Evolutionary conservation across 1,139 yeast genomes (phyloP).

Genomic region (Yamadazyma pseudoaaseri): DNA sequence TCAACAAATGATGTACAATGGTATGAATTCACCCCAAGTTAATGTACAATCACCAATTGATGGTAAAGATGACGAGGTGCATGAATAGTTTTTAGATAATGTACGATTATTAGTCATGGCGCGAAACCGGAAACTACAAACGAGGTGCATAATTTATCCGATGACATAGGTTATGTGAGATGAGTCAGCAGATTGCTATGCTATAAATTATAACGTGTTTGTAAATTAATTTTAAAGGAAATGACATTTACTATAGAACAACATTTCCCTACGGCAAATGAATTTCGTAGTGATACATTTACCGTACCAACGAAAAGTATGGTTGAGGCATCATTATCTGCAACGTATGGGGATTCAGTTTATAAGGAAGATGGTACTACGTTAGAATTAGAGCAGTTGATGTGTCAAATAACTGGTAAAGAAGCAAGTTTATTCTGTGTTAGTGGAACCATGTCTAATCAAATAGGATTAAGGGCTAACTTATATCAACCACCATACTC

Average conservation of each 20-base stretch:
- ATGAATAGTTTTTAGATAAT: too few relatives aligned
- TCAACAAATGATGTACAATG: too few relatives aligned
- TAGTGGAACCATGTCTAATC: constrained; percentile 48
- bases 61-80: too few relatives aligned
- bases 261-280: constrained; percentile 27
- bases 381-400: constrained; percentile 30
- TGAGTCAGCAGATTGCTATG: neutral
- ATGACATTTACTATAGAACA: neutral
- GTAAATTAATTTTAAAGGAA: neutral
- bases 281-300: constrained; percentile 48
- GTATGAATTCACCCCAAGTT: too few relatives aligned
- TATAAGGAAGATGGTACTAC: constrained; percentile 44
- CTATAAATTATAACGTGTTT: neutral
- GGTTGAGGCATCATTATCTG: constrained; percentile 27
- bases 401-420: constrained; percentile 39
- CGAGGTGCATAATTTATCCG: too few relatives aligned
- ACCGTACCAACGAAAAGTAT: constrained; percentile 43
- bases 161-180: too few relatives aligned
- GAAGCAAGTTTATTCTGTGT: constrained; percentile 44
- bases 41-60: too few relatives aligned
- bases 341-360: constrained; percentile 44
- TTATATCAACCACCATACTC: constrained; percentile 47
- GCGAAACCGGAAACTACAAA: neutral
- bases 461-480: constrained; percentile 40
- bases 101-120: too few relatives aligned